Conservation (phyloP, 2,329 filamentous ascomycete species). For the Alternaria incomplexa region DNA sequence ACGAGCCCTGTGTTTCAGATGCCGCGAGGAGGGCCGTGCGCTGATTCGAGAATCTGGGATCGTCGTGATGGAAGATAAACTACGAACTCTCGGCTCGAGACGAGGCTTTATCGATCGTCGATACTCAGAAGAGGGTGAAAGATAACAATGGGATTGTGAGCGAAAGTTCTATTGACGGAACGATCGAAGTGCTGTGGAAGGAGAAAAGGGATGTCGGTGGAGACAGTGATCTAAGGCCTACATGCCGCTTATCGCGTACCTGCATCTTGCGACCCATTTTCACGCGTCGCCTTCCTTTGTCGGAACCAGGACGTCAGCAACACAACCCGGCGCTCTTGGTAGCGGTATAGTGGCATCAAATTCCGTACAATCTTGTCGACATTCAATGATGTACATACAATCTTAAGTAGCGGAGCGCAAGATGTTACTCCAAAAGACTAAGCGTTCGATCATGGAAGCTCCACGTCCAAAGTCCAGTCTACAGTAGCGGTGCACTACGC, state of each 20-base stretch:
- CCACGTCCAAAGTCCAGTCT: neutral
- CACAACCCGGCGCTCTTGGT: neutral
- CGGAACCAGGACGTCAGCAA: neutral
- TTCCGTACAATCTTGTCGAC: neutral
- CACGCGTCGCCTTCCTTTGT: neutral
- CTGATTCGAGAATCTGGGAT: neutral
- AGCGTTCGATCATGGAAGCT: neutral
- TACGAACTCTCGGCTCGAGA: neutral
- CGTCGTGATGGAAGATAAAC: neutral
- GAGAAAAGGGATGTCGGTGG: neutral
- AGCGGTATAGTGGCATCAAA: neutral
- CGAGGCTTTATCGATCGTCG: neutral
- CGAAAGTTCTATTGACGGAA: neutral
- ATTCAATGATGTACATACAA: neutral
- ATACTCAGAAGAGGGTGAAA: neutral
- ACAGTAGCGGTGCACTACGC: neutral
- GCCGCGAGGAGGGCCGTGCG: neutral
- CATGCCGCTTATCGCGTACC: constrained; percentile 2
- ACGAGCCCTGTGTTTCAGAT: neutral
- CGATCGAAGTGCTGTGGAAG: neutral
- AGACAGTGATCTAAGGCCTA: neutral
- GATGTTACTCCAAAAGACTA: neutral
- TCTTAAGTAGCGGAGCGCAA: neutral
- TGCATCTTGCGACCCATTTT: neutral
- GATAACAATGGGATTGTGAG: neutral